These are phyloP conservation scores for Spathaspora hagerdaliae DNA, from an alignment of 805 yeast genomes.

Conservation along the genomic window DNA sequence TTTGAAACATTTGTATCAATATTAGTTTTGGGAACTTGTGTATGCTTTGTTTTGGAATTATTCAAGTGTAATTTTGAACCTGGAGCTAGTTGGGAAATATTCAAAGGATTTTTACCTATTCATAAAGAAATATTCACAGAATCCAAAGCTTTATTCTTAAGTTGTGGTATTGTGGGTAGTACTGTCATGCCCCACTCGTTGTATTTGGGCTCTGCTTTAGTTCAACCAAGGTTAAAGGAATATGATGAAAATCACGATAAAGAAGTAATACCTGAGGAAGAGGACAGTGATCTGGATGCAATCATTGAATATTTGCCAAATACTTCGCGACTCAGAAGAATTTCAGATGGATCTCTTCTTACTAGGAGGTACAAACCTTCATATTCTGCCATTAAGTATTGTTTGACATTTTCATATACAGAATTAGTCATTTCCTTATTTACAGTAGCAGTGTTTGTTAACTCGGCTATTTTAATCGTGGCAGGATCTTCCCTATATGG, in stretches of 20 bases:
- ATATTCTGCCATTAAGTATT: slow-evolving; percentile 37
- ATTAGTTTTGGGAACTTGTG: slow-evolving; percentile 69
- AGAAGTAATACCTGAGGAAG: slow-evolving; percentile 16
- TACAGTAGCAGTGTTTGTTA: slow-evolving; percentile 41
- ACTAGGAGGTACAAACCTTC: slow-evolving; percentile 36
- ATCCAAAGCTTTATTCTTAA: slow-evolving; percentile 36
- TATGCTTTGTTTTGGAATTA: slow-evolving; percentile 71
- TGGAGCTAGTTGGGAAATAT: slow-evolving; percentile 48
- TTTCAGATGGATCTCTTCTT: slow-evolving; percentile 27
- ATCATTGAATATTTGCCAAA: not conserved
- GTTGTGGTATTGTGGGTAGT: slow-evolving; percentile 45
- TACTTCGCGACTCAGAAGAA: slow-evolving; percentile 8
- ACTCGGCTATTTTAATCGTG: slow-evolving; percentile 42
- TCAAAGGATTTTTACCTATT: slow-evolving; percentile 67
- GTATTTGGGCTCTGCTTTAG: slow-evolving; percentile 42
- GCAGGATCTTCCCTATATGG: slow-evolving; percentile 40
- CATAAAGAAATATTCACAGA: slow-evolving; percentile 26
- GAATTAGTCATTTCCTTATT: slow-evolving; percentile 40
- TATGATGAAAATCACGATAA: slow-evolving; percentile 20
- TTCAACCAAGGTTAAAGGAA: slow-evolving; percentile 40
- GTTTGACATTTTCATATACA: slow-evolving; percentile 35
- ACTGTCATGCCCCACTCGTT: slow-evolving; percentile 49
- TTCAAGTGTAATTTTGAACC: slow-evolving; percentile 50
- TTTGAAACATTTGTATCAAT: slow-evolving; percentile 74
- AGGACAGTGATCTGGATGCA: slow-evolving; percentile 9